A percentile compares a stretch with the other conserved stretches of the same genome.
Conservation (phyloP, 805 yeast genomes). For the Barnettozyma sucrosica region DNA sequence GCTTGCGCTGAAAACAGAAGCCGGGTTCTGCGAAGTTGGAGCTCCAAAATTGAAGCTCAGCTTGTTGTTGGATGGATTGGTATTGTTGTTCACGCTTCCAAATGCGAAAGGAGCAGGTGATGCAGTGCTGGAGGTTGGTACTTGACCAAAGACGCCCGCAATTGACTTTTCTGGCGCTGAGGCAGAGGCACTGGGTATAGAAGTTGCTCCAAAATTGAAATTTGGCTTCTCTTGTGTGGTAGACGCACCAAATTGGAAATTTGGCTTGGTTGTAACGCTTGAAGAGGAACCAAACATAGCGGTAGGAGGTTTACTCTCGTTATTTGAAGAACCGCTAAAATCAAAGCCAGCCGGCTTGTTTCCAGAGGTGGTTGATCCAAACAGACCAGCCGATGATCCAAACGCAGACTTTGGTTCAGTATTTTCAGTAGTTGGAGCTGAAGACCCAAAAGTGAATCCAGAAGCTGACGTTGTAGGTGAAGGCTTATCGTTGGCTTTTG, state of each 20-base stretch:
- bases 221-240: background rate
- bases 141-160: background rate
- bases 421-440: background rate
- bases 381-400: background rate
- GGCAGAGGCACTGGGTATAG: background rate
- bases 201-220: constrained; percentile 4
- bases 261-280: background rate
- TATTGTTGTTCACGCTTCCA: background rate
- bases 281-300: background rate
- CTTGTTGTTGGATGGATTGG: constrained; percentile 2
- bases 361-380: constrained; percentile 2
- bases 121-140: constrained; percentile 3
- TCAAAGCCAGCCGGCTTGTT: background rate
- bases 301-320: background rate
- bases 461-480: background rate
- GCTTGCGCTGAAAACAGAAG: constrained; percentile 12
- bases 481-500: background rate
- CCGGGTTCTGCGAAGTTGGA: constrained; percentile 10
- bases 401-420: background rate
- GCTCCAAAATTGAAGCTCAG: constrained; percentile 17
- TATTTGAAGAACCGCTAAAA: constrained; percentile 1
- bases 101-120: constrained; percentile 8
- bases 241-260: constrained; percentile 2
- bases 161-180: constrained; percentile 1
- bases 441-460: background rate